Evolutionary conservation across 805 yeast genomes (phyloP), one percentile per base, ranked within the genome.

Genomic region (Yamadazyma nakazawae): DNA sequence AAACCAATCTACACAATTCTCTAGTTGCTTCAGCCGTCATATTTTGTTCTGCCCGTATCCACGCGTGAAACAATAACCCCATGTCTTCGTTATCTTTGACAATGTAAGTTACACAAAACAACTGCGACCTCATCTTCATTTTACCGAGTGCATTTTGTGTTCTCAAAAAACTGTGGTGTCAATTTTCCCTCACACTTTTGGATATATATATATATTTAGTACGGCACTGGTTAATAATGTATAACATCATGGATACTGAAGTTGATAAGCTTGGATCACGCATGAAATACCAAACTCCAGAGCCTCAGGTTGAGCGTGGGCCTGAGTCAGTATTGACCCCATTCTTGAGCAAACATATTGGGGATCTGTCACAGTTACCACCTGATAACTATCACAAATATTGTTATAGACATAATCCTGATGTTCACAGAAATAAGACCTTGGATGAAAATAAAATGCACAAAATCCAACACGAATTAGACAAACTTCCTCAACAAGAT

Each of bases 361-460:
- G 63, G 48, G 74, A 76, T 55, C 75, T 67, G 49, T 54, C 68
- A n/a, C 56, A 61, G 46, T 70, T 74, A 14, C 74, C 76, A 18
- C 59, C 62, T 39, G 84, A 77, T 53, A 77, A 80, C 55, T 79
- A 75, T 59, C 85, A 82, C 55, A 76, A 77, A 54, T 92, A 80
- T 67, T 92, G 99, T 61, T 92, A 92, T 64, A 74, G 98, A 44
- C 99, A 92, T 65, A 88, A 92, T 60, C 98, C 98, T 2, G 91
- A 88, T 46, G 76, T 88, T 37, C 81, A 82, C 40, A 81, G 89
- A 58, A 84, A 83, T 60, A 84, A 84, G 50, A 75, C 74, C 47
- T 78, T 85, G 0, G 95, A 86, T 61, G 82, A 78, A 46, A 61
- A 62, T 34, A 79, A 80, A 56, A 78, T 87, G 84, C 74, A 74